Percentiles rank a stretch among this genome's conserved stretches.
phyloP scores from a whole-genome alignment of 1,139 yeast genomes.

The Yamadazyma atlantica region DNA sequence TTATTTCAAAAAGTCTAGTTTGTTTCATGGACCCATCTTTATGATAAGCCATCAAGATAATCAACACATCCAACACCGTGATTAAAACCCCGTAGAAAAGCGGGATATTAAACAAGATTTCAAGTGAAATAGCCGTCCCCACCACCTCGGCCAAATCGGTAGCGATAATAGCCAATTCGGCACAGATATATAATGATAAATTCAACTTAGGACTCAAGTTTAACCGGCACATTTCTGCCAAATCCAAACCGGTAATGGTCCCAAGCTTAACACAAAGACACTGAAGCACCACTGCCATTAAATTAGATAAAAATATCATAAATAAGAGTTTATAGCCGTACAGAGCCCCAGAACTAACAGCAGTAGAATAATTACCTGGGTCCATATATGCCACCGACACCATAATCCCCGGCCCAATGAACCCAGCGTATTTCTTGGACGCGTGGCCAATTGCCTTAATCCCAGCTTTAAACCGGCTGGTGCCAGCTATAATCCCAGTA shows the following conservation, averaged over 20 bases:
- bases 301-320: slow-evolving; percentile 61
- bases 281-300: slow-evolving; percentile 72
- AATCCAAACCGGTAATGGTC: slow-evolving; percentile 73
- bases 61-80: slow-evolving; percentile 71
- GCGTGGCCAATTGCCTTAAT: not conserved
- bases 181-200: slow-evolving; percentile 56
- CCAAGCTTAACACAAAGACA: slow-evolving; percentile 73
- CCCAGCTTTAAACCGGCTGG: not conserved
- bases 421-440: slow-evolving; percentile 51
- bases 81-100: slow-evolving; percentile 64
- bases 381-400: slow-evolving; percentile 79
- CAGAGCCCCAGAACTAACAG: slow-evolving; percentile 76
- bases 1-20: slow-evolving; percentile 63
- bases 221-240: slow-evolving; percentile 73
- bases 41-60: slow-evolving; percentile 66
- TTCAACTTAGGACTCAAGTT: slow-evolving; percentile 61
- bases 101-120: slow-evolving; percentile 67
- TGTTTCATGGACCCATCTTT: slow-evolving; percentile 70
- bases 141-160: slow-evolving; percentile 83
- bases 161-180: slow-evolving; percentile 75
- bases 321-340: slow-evolving; percentile 65
- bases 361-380: slow-evolving; percentile 80
- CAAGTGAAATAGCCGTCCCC: slow-evolving; percentile 75
- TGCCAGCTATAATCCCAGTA: not conserved
- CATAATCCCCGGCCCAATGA: slow-evolving; percentile 75